These are phyloP conservation scores for Eimeria necatrix DNA, from an alignment of 169 alveolate species.

Conservation along the genomic window DNA sequence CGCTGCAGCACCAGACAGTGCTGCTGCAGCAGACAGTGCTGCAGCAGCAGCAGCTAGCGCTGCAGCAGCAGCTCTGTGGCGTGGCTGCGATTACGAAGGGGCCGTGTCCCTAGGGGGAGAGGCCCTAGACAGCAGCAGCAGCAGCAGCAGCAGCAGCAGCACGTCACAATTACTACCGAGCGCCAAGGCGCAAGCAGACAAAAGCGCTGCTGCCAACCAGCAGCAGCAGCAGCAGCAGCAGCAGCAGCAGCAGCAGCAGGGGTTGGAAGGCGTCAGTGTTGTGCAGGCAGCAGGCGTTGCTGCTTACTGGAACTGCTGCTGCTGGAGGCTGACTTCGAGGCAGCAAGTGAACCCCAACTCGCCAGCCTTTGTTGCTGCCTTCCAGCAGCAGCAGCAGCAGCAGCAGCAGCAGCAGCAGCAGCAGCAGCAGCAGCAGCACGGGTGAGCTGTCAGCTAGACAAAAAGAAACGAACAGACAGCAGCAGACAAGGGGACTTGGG, in stretches of 20 bases:
- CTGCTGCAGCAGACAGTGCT: background rate
- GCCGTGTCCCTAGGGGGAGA: slow-evolving; percentile 40
- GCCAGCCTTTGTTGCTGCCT: slow-evolving; percentile 51
- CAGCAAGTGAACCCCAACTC: slow-evolving; percentile 27
- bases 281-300: background rate
- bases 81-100: background rate
- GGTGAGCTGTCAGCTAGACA: background rate
- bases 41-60: slow-evolving; percentile 28
- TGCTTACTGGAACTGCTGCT: slow-evolving; percentile 8
- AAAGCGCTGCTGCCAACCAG: background rate
- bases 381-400: slow-evolving; percentile 61
- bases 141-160: background rate
- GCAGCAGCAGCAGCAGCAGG: slow-evolving; percentile 14
- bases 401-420: slow-evolving; percentile 25
- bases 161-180: background rate
- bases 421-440: background rate
- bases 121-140: background rate
- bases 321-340: slow-evolving; percentile 42
- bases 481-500: background rate
- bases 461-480: background rate
- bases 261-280: background rate
- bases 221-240: slow-evolving; percentile 30
- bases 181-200: background rate
- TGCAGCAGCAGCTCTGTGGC: background rate
- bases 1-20: background rate